Conservation (phyloP, 225 moss, liverwort and hornwort species). For the Marchantia paleacea region DNA sequence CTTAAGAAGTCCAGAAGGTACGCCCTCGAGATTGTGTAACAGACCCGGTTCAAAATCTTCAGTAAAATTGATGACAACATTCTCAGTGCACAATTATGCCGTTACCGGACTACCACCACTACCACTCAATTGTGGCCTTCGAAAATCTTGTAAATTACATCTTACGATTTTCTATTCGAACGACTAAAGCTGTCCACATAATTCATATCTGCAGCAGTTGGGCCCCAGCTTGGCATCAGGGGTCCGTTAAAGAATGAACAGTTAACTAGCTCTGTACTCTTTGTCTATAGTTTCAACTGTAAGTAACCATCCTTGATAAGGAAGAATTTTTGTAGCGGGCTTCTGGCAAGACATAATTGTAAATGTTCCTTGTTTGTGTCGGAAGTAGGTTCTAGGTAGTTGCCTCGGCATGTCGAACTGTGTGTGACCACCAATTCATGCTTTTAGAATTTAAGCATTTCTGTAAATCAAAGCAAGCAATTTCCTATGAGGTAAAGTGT, state of each 20-base stretch:
- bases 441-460: not conserved
- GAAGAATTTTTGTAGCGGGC: not conserved
- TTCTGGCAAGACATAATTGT: not conserved
- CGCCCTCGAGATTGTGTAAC: conserved; percentile 13
- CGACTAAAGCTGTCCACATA: not conserved
- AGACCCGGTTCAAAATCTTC: conserved; percentile 17
- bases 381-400: not conserved
- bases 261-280: not conserved
- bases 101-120: not conserved
- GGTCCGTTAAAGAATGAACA: not conserved
- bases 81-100: conserved; percentile 17
- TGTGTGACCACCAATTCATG: not conserved
- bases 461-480: too few species aligned
- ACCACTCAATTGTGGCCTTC: not conserved
- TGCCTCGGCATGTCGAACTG: not conserved
- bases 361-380: not conserved
- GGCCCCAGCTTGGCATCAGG: not conserved
- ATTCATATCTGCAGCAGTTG: not conserved
- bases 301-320: too few species aligned
- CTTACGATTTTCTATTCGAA: not conserved
- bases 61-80: conserved; percentile 21
- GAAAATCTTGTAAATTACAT: conserved; percentile 5
- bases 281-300: not conserved
- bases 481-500: not conserved
- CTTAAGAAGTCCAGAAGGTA: conserved; percentile 14